phyloP scores from a whole-genome alignment of 208 protist genomes.

The Vickermania spadyakhi region DNA sequence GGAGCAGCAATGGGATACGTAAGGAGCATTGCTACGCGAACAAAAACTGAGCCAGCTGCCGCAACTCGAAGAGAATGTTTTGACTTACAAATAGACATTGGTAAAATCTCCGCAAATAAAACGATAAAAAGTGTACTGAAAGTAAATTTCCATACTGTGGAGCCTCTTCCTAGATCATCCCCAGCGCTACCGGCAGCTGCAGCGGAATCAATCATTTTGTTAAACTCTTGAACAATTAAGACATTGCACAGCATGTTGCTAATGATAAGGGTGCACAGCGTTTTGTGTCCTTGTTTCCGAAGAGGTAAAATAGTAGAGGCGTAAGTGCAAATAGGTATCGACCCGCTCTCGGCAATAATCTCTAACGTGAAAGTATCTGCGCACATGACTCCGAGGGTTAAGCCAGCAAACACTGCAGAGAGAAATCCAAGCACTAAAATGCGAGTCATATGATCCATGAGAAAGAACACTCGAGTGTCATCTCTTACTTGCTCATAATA shows the following conservation, averaged over 20 bases:
- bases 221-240: conserved; percentile 76
- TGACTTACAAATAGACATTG: conserved; percentile 86
- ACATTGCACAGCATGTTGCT: conserved; percentile 87
- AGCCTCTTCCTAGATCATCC: conserved; percentile 13
- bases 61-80: conserved; percentile 78
- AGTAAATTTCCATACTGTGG: conserved; percentile 44
- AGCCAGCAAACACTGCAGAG: conserved; percentile 79
- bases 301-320: conserved; percentile 68
- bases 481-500: too few relatives aligned
- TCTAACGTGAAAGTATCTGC: conserved; percentile 80
- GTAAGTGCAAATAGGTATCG: conserved; percentile 63
- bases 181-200: conserved; percentile 8
- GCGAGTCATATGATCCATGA: conserved; percentile 46
- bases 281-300: conserved; percentile 69
- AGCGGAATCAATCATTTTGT: conserved; percentile 34
- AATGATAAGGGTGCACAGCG: conserved; percentile 80
- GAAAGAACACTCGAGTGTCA: conserved; percentile 49
- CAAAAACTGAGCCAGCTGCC: conserved; percentile 58
- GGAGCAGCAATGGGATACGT: conserved; percentile 70
- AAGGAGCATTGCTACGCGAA: conserved; percentile 68
- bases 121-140: conserved; percentile 73
- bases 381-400: conserved; percentile 88
- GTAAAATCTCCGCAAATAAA: conserved; percentile 78
- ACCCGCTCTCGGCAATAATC: conserved; percentile 81
- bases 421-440: conserved; percentile 54